Conservation (phyloP, 805 yeast genomes). For the Metschnikowia corniflorae region DNA sequence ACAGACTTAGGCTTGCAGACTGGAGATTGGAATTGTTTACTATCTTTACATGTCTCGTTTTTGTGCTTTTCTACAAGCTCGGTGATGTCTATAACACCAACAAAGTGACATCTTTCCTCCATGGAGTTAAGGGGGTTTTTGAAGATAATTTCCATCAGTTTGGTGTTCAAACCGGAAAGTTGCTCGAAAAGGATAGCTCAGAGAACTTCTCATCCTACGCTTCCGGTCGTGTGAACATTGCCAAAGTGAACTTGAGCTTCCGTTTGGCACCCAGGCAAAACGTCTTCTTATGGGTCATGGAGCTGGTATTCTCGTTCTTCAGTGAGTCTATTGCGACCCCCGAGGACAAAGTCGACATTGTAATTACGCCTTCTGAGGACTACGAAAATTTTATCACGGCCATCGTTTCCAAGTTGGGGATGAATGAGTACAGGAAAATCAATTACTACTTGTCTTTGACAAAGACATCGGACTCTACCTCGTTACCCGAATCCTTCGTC, state of each 20-base stretch:
- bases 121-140: slow-evolving; percentile 49
- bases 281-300: slow-evolving; percentile 61
- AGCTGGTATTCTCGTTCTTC: slow-evolving; percentile 55
- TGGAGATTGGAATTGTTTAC: slow-evolving; percentile 75
- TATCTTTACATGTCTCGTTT: slow-evolving; percentile 45
- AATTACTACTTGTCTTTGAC: slow-evolving; percentile 84
- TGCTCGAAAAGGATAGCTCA: slow-evolving; percentile 59
- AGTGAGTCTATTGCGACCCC: slow-evolving; percentile 53
- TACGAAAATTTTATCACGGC: slow-evolving; percentile 77
- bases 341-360: slow-evolving; percentile 58
- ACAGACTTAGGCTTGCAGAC: slow-evolving; percentile 59
- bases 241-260: slow-evolving; percentile 56
- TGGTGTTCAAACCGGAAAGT: slow-evolving; percentile 49
- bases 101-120: slow-evolving; percentile 52
- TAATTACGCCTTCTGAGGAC: slow-evolving; percentile 51
- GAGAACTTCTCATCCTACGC: slow-evolving; percentile 72
- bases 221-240: slow-evolving; percentile 80
- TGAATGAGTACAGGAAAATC: slow-evolving; percentile 71
- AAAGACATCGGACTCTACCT: slow-evolving; percentile 67
- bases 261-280: slow-evolving; percentile 79
- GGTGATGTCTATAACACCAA: slow-evolving; percentile 61
- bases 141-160: slow-evolving; percentile 73
- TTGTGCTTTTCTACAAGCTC: slow-evolving; percentile 47
- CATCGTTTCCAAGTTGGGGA: slow-evolving; percentile 76
- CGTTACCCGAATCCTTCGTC: slow-evolving; percentile 71